Conservation (phyloP, 2,329 filamentous ascomycete species). For the Colletotrichum tropicicola region DNA sequence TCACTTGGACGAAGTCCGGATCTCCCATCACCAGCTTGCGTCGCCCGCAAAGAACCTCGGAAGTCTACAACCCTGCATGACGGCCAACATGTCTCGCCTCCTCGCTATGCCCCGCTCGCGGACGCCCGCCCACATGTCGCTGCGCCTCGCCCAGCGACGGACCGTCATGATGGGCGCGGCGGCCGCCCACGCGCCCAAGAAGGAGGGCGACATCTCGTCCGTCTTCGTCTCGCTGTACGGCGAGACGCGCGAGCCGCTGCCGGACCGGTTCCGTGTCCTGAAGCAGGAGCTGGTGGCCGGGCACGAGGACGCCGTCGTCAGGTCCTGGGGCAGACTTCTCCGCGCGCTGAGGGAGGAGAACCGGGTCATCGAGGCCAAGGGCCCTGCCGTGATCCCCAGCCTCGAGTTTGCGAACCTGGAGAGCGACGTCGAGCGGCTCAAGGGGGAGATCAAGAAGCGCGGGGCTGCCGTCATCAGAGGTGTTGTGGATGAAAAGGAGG, state of each 20-base stretch:
- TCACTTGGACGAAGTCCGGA: too few relatives aligned
- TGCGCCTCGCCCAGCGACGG: not conserved
- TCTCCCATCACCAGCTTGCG: too few relatives aligned
- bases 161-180: constrained; percentile 21
- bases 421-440: constrained; percentile 42
- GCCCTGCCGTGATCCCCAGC: constrained; percentile 60
- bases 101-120: not conserved
- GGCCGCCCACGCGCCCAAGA: constrained; percentile 44
- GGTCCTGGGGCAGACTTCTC: constrained; percentile 60
- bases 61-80: not conserved
- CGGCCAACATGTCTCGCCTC: not conserved
- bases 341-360: constrained; percentile 55
- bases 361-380: constrained; percentile 52
- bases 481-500: constrained; percentile 71
- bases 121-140: not conserved
- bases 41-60: too few relatives aligned
- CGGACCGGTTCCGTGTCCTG: constrained; percentile 63
- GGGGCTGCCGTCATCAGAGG: constrained; percentile 72
- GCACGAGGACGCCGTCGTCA: constrained; percentile 55
- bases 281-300: constrained; percentile 63
- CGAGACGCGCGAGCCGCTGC: constrained; percentile 52
- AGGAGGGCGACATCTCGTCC: constrained; percentile 70
- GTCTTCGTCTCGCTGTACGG: constrained; percentile 69
- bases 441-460: constrained; percentile 65
- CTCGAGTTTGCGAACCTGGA: constrained; percentile 58